Percentiles rank a stretch among this genome's conserved stretches.
Conservation (phyloP, 257 asterid species). For the Nicotiana benthamiana region DNA sequence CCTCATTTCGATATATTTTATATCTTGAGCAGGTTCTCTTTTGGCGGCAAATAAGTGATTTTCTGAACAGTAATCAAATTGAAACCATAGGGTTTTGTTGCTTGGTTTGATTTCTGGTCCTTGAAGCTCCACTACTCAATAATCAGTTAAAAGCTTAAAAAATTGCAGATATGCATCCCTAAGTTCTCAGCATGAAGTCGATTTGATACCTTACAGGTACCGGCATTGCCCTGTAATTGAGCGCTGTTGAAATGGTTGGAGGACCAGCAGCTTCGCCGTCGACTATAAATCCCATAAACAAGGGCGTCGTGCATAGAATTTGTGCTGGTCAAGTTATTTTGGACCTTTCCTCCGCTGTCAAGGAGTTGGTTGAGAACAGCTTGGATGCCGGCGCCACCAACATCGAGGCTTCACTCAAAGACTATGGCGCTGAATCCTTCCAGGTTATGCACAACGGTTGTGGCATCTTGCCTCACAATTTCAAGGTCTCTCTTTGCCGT, state of each 20-base stretch:
- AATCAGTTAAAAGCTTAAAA: background rate
- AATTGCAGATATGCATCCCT: background rate
- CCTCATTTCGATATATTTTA: too few relatives aligned
- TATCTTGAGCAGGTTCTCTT: fast-evolving
- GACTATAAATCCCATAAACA: constrained; percentile 57
- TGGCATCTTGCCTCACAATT: constrained; percentile 77
- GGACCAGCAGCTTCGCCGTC: constrained; percentile 18
- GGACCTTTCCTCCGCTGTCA: constrained; percentile 92
- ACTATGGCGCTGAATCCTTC: constrained; percentile 71
- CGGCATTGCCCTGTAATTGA: background rate
- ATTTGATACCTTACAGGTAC: background rate
- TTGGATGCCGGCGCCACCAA: constrained; percentile 91
- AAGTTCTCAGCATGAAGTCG: background rate
- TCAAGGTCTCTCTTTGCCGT: constrained; percentile 35
- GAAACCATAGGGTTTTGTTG: background rate
- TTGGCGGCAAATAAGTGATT: background rate
- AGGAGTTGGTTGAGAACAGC: constrained; percentile 99
- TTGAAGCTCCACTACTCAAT: background rate
- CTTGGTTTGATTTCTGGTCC: background rate
- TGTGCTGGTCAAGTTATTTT: constrained; percentile 90
- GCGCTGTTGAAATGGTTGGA: constrained; percentile 30
- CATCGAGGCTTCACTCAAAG: constrained; percentile 67
- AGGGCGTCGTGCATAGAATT: constrained; percentile 65
- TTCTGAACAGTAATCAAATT: background rate
- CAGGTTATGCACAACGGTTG: constrained; percentile 91